Conservation (phyloP, 345 rosid genomes). For the Mercurialis annua region DNA sequence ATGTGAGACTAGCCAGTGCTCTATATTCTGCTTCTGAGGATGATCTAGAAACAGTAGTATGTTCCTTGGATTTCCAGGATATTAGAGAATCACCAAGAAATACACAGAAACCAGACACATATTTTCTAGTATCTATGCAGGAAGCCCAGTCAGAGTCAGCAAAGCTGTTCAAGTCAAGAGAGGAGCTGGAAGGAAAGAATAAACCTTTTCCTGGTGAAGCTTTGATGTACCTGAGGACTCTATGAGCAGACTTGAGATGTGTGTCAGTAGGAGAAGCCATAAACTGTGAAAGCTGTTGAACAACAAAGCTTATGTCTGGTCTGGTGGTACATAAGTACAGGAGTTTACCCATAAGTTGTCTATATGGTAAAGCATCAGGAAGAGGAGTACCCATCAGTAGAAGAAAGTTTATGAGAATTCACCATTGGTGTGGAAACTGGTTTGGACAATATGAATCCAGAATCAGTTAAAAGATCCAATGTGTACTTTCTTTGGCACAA, state of each 20-base stretch:
- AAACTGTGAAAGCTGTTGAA: not conserved
- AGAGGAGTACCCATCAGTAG: not conserved
- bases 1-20: too few species aligned
- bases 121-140: not conserved
- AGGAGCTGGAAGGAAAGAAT: not conserved
- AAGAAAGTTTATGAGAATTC: too few species aligned
- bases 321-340: not conserved
- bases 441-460: not conserved
- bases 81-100: not conserved
- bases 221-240: not conserved
- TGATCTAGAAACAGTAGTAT: not conserved
- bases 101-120: not conserved
- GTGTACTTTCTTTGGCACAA: too few species aligned
- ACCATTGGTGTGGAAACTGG: not conserved
- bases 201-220: not conserved
- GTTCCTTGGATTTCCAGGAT: not conserved
- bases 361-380: not conserved
- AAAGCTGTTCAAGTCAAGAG: too few species aligned
- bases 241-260: not conserved
- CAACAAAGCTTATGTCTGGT: not conserved
- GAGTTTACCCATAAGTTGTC: not conserved
- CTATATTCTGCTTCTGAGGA: too few species aligned
- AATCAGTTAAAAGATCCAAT: too few species aligned
- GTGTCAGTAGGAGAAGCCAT: not conserved
- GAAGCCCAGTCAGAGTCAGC: not conserved